phyloP scores from a whole-genome alignment of 1,284 basidiomycete genomes.

The Retiboletus flavoniger region DNA sequence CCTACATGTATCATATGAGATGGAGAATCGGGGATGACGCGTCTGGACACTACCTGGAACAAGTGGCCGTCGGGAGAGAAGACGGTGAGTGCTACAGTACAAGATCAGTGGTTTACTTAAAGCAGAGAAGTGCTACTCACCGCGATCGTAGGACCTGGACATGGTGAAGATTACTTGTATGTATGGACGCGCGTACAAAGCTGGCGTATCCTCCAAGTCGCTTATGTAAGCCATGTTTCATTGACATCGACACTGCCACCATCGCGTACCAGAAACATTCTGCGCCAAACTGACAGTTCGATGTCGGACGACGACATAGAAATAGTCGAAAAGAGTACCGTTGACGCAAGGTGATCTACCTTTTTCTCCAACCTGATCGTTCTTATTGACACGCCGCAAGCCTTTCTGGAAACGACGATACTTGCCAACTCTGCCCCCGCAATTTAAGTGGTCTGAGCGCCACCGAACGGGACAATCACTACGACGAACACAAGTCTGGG shows the following conservation, averaged over 20 bases:
- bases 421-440: slow-evolving; percentile 51
- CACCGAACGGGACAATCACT: slow-evolving; percentile 46
- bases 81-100: slow-evolving; percentile 75
- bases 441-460: slow-evolving; percentile 40
- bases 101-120: slow-evolving; percentile 11
- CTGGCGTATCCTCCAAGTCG: slow-evolving; percentile 17
- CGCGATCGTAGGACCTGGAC: slow-evolving; percentile 40
- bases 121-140: slow-evolving; percentile 13
- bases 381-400: slow-evolving; percentile 10
- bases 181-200: slow-evolving; percentile 55
- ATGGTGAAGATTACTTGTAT: slow-evolving; percentile 16
- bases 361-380: too few relatives aligned
- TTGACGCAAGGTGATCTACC: slow-evolving; percentile 11
- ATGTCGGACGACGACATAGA: slow-evolving; percentile 30
- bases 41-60: slow-evolving; percentile 66
- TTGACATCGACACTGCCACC: slow-evolving; percentile 22
- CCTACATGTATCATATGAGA: slow-evolving; percentile 50
- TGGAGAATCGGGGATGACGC: slow-evolving; percentile 19
- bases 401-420: slow-evolving; percentile 16
- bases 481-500: slow-evolving; percentile 40
- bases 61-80: slow-evolving; percentile 95
- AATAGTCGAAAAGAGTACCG: slow-evolving; percentile 17
- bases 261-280: not conserved
- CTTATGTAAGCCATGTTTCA: slow-evolving; percentile 33
- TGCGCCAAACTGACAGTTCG: not conserved